phyloP scores from a whole-genome alignment of 371 early-diverging fungal genomes.

The Mucor indicus region DNA sequence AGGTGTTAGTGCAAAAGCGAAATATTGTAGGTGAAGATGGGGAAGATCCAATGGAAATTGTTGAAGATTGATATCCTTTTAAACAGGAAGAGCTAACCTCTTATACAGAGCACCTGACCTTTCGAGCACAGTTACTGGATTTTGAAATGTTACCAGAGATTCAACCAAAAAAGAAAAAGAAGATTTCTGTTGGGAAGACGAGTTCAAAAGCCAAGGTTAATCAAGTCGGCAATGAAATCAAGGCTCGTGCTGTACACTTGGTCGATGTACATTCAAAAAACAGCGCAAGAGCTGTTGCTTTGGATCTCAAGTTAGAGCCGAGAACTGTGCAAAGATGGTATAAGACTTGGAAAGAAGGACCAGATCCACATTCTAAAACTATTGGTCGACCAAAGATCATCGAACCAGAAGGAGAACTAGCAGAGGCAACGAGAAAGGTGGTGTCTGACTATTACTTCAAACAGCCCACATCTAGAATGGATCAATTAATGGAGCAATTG shows the following conservation, averaged over 20 bases:
- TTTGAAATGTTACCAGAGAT: neutral
- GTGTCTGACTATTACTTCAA: conserved; percentile 14
- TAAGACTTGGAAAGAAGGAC: conserved; percentile 8
- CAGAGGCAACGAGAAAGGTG: conserved; percentile 7
- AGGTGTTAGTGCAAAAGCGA: too few relatives aligned
- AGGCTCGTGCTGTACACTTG: conserved; percentile 10
- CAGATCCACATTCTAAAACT: conserved; percentile 11
- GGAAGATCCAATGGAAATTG: too few relatives aligned
- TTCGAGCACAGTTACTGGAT: too few relatives aligned
- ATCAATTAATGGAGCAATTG: conserved; percentile 15
- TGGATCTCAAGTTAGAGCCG: conserved; percentile 7
- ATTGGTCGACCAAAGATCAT: conserved; percentile 18
- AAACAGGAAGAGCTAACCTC: too few relatives aligned
- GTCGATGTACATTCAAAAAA: conserved; percentile 13
- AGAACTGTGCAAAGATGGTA: conserved; percentile 17
- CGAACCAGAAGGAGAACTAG: conserved; percentile 13
- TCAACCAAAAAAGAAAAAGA: neutral
- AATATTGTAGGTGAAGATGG: too few relatives aligned
- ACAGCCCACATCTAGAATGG: conserved; percentile 3
- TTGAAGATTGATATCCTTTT: too few relatives aligned
- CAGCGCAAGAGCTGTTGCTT: conserved; percentile 13
- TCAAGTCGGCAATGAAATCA: conserved; percentile 9
- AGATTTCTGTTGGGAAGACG: neutral
- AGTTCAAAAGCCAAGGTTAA: neutral
- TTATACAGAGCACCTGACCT: too few relatives aligned